Conservation (phyloP, 345 rosid genomes). For the Moringa oleifera region DNA sequence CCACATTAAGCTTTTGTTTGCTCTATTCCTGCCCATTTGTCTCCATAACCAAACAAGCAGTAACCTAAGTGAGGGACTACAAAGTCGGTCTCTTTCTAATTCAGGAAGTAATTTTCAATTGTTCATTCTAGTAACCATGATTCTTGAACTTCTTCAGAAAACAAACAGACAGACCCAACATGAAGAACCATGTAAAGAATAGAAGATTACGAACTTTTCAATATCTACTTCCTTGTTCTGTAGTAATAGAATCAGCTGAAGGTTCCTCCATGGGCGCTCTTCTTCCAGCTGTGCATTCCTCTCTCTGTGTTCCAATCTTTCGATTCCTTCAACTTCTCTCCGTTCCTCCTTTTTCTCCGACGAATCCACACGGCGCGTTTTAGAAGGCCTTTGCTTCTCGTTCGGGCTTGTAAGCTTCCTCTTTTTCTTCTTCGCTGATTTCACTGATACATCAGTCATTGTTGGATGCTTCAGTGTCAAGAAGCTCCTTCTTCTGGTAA, state of each 20-base stretch:
- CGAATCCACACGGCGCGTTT: slow-evolving; percentile 22
- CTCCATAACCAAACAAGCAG: not conserved
- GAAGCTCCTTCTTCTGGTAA: too few relatives aligned
- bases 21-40: not conserved
- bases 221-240: slow-evolving; percentile 41
- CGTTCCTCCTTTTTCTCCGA: slow-evolving; percentile 14
- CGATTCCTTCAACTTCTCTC: slow-evolving; percentile 13
- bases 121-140: not conserved
- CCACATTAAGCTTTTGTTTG: too few relatives aligned
- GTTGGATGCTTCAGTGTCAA: not conserved
- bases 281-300: slow-evolving; percentile 17
- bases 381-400: slow-evolving; percentile 21
- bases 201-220: slow-evolving; percentile 44
- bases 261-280: slow-evolving; percentile 64
- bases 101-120: not conserved
- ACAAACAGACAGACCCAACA: not conserved
- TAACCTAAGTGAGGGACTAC: not conserved
- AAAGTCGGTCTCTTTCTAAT: not conserved
- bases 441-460: slow-evolving; percentile 33
- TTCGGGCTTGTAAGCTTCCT: slow-evolving; percentile 28
- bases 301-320: slow-evolving; percentile 12
- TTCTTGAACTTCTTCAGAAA: not conserved
- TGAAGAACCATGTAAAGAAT: slow-evolving; percentile 2
- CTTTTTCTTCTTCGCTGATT: slow-evolving; percentile 32
- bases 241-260: slow-evolving; percentile 55